These are phyloP conservation scores for Aotearoamyces nothofagi DNA, from an alignment of 2,329 filamentous ascomycete species.

Conservation along the genomic window DNA sequence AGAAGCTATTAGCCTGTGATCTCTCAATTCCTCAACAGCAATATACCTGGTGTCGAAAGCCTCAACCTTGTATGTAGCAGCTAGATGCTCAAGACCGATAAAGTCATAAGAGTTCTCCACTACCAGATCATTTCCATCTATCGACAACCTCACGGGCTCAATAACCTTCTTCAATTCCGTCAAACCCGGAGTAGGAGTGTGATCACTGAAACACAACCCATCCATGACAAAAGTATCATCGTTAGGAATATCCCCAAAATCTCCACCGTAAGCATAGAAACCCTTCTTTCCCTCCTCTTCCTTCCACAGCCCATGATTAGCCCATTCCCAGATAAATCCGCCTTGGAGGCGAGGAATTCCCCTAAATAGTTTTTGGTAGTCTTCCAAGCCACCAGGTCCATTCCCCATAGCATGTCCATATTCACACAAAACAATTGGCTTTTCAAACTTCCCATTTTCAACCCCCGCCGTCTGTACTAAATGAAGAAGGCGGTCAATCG, in stretches of 20 bases:
- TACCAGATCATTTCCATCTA: no score
- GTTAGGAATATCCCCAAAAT: conserved; percentile 28
- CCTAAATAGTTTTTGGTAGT: conserved; percentile 38
- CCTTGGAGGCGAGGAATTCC: conserved; percentile 36
- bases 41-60: no score
- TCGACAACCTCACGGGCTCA: conserved; percentile 24
- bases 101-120: no score
- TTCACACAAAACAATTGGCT: conserved; percentile 26
- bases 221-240: conserved; percentile 28
- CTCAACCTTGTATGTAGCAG: conserved; percentile 27
- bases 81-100: conserved; percentile 31
- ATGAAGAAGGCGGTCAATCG: no score
- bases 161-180: conserved; percentile 25
- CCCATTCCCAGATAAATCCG: conserved; percentile 33
- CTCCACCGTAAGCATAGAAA: conserved; percentile 28
- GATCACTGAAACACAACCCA: conserved; percentile 24
- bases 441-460: conserved; percentile 23
- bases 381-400: conserved; percentile 38
- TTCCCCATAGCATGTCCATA: conserved; percentile 38
- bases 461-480: no score
- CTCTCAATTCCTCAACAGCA: no score
- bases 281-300: conserved; percentile 10
- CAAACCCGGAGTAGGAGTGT: conserved; percentile 25
- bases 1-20: no score
- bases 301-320: conserved; percentile 18